phyloP scores from a whole-genome alignment of 768 basidiomycete species.

The Boletus tomentosulus region DNA sequence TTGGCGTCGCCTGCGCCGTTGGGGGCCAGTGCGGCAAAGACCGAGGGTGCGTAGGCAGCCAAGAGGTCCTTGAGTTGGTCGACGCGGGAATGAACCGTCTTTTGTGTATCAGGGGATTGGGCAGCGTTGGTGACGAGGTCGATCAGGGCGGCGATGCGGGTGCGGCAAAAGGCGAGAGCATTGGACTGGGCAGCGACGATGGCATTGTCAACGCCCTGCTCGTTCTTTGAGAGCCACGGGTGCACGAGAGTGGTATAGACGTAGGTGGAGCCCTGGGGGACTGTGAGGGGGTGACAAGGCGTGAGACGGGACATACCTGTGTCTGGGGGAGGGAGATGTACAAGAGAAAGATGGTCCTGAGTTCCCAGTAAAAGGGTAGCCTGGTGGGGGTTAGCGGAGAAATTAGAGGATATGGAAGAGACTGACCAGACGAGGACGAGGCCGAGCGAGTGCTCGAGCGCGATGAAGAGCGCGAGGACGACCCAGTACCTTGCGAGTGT shows the following conservation, averaged over 20 bases:
- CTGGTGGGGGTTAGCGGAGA: constrained; percentile 32
- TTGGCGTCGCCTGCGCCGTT: constrained; percentile 11
- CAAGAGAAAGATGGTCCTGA: constrained; percentile 62
- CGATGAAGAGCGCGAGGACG: constrained; percentile 55
- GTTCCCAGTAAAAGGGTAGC: constrained; percentile 76
- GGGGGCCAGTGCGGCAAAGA: constrained; percentile 31
- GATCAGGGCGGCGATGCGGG: constrained; percentile 46
- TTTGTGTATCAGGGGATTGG: constrained; percentile 10
- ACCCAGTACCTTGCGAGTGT: constrained; percentile 64
- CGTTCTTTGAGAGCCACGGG: constrained; percentile 58
- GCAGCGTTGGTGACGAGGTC: constrained; percentile 44
- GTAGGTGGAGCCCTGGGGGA: constrained; percentile 60
- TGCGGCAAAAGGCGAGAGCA: constrained; percentile 49
- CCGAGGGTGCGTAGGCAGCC: constrained; percentile 38
- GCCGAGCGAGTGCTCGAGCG: constrained; percentile 59
- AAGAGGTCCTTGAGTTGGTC: constrained; percentile 38
- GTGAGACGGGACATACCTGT: constrained; percentile 40
- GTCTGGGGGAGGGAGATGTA: constrained; percentile 69
- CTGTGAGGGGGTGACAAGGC: constrained; percentile 4
- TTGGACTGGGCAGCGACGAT: constrained; percentile 54
- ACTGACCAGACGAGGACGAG: constrained; percentile 64
- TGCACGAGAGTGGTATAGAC: constrained; percentile 57
- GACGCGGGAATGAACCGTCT: background rate
- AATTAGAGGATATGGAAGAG: background rate
- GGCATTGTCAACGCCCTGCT: constrained; percentile 55